phyloP scores from a whole-genome alignment of 768 basidiomycete genomes.

The Trametes villosa region DNA sequence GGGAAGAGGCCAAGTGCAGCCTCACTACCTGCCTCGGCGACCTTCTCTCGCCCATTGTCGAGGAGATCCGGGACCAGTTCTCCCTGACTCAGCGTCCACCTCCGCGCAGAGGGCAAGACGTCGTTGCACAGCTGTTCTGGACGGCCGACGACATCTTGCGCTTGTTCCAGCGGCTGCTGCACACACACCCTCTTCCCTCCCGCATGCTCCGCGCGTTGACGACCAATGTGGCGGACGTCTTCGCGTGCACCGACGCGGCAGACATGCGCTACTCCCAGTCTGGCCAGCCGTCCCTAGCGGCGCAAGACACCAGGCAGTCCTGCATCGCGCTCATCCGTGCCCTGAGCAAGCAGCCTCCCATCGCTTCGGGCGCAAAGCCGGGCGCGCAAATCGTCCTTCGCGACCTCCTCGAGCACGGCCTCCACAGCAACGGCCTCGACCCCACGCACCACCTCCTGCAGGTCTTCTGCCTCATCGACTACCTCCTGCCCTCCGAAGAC shows the following conservation, averaged over 20 bases:
- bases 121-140: constrained; percentile 59
- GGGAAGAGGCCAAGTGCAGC: constrained; percentile 63
- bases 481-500: constrained; percentile 50
- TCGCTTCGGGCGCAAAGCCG: constrained; percentile 41
- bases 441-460: constrained; percentile 61
- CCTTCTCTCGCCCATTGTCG: constrained; percentile 49
- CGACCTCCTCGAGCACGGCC: constrained; percentile 56
- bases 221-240: constrained; percentile 53
- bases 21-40: constrained; percentile 61
- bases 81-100: constrained; percentile 37
- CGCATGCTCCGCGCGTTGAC: constrained; percentile 53
- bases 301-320: constrained; percentile 48
- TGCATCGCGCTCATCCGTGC: constrained; percentile 55
- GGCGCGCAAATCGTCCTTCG: constrained; percentile 58
- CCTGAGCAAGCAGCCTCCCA: constrained; percentile 42
- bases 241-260: constrained; percentile 55
- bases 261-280: constrained; percentile 45
- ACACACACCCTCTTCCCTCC: constrained; percentile 52
- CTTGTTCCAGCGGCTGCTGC: constrained; percentile 52
- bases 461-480: constrained; percentile 59
- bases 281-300: constrained; percentile 46
- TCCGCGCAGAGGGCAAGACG: constrained; percentile 40
- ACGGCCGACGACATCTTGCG: constrained; percentile 57
- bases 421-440: constrained; percentile 48
- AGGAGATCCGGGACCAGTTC: constrained; percentile 61